Conservation (phyloP, 2,329 filamentous ascomycete genomes). For the Ophiostoma sp. region DNA sequence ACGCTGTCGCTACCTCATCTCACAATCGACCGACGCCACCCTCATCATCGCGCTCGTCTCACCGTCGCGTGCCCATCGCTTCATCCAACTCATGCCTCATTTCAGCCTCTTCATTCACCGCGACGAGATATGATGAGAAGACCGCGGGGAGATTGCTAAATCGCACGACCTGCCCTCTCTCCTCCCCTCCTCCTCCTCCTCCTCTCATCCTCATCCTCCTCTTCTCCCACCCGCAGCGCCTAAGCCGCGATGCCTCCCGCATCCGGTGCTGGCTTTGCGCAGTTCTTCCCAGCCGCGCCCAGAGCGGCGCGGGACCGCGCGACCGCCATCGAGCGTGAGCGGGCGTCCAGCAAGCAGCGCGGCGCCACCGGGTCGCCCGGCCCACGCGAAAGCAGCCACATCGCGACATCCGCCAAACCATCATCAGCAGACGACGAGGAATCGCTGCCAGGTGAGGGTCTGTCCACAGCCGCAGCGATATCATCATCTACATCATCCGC, state of each 20-base stretch:
- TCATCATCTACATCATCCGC: conserved; percentile 2
- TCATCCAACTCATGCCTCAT: conserved; percentile 41
- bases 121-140: conserved; percentile 58
- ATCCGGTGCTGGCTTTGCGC: conserved; percentile 73
- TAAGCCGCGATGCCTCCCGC: conserved; percentile 77
- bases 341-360: conserved; percentile 39
- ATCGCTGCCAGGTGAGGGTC: conserved; percentile 62
- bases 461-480: conserved; percentile 66
- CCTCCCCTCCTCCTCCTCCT: background rate
- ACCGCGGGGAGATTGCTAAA: conserved; percentile 54
- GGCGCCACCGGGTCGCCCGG: conserved; percentile 41
- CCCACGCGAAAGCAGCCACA: conserved; percentile 20
- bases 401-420: conserved; percentile 37
- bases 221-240: conserved; percentile 1
- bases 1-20: background rate
- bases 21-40: background rate
- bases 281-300: conserved; percentile 81
- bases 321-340: conserved; percentile 59
- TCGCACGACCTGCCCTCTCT: conserved; percentile 31
- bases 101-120: conserved; percentile 29
- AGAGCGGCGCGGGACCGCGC: conserved; percentile 58
- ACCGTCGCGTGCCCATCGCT: conserved; percentile 24
- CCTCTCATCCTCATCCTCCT: no score
- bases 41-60: background rate
- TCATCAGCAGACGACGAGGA: conserved; percentile 56